Percentiles rank a stretch among this genome's conserved stretches.
phyloP scores from a whole-genome alignment of 176 grass and related monocot species.

The Eragrostis nindensis region DNA sequence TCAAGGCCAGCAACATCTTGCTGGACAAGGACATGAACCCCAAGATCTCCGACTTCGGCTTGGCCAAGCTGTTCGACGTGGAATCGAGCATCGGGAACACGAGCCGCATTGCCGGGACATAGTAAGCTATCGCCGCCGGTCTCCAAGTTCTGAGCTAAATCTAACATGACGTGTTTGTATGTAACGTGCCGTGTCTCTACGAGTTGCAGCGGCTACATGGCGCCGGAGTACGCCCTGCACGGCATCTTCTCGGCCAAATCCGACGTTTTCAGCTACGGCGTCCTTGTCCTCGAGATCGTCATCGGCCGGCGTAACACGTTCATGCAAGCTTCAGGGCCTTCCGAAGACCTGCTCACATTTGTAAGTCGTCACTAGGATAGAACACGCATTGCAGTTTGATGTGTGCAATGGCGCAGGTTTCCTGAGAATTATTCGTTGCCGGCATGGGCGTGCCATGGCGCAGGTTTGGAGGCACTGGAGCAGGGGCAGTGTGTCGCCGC shows the following conservation, averaged over 20 bases:
- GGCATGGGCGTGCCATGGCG: no score
- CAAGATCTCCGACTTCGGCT: conserved; percentile 69
- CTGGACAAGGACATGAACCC: conserved; percentile 62
- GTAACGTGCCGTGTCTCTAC: not conserved
- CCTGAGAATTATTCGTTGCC: no score
- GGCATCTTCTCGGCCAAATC: conserved; percentile 62
- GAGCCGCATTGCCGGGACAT: conserved; percentile 54
- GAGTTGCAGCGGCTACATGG: conserved; percentile 64
- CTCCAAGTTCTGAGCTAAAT: no score
- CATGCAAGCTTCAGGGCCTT: not conserved
- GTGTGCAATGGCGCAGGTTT: conserved; percentile 35
- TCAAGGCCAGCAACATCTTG: conserved; percentile 59
- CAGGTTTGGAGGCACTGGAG: conserved; percentile 50
- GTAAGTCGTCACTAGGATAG: conserved; percentile 14
- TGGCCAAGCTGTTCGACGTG: conserved; percentile 52
- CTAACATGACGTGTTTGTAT: no score
- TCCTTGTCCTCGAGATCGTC: conserved; percentile 58
- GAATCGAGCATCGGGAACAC: conserved; percentile 46
- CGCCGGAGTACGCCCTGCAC: conserved; percentile 54
- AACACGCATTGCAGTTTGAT: no score
- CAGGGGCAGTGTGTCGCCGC: not conserved
- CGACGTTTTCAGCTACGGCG: conserved; percentile 63
- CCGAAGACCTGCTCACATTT: conserved; percentile 28
- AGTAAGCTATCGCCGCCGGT: conserved; percentile 32
- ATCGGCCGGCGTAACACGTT: conserved; percentile 41